Evolutionary conservation across 2,329 filamentous ascomycete genomes (phyloP).

Genomic region (Rhytidhysteron rufulum): DNA sequence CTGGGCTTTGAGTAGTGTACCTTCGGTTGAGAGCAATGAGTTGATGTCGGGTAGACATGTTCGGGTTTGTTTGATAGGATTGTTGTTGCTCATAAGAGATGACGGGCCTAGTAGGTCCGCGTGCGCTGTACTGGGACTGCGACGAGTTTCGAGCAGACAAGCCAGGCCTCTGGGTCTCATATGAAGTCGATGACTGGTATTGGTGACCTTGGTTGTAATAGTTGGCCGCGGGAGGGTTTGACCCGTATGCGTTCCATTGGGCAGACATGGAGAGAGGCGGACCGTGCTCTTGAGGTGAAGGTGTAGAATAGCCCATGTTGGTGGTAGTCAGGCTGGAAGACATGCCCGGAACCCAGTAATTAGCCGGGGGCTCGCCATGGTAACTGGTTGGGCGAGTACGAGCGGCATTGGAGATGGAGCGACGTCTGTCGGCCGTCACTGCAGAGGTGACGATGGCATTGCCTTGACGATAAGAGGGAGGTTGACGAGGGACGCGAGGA

Average conservation of each 20-base stretch:
- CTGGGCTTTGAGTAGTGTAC: slow-evolving; percentile 8
- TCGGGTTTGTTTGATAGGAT: slow-evolving; percentile 5
- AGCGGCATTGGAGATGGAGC: slow-evolving; percentile 16
- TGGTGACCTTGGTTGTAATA: slow-evolving; percentile 11
- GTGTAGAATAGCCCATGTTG: slow-evolving; percentile 17
- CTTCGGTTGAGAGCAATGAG: slow-evolving; percentile 16
- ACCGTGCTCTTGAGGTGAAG: slow-evolving; percentile 23
- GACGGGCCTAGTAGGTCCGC: slow-evolving; percentile 17
- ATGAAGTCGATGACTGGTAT: slow-evolving; percentile 17
- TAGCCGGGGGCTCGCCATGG: slow-evolving; percentile 16
- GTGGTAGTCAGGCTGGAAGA: slow-evolving; percentile 6
- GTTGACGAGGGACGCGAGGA: slow-evolving; percentile 18
- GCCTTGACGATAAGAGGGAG: slow-evolving; percentile 18
- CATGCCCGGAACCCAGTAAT: slow-evolving; percentile 20
- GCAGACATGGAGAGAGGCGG: slow-evolving; percentile 30
- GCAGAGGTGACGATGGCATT: slow-evolving; percentile 26
- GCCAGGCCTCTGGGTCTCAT: slow-evolving; percentile 17
- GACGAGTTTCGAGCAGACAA: slow-evolving; percentile 7
- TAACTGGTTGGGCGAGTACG: slow-evolving; percentile 29
- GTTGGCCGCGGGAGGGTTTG: slow-evolving; percentile 11
- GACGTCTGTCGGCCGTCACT: slow-evolving; percentile 17
- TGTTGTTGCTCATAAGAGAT: slow-evolving; percentile 17
- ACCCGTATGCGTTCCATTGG: slow-evolving; percentile 15
- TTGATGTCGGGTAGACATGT: slow-evolving; percentile 28
- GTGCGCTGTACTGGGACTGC: slow-evolving; percentile 4